These are phyloP conservation scores for Coniosporium apollinis DNA, from an alignment of 495 filamentous ascomycete genomes.

Conservation along the genomic window DNA sequence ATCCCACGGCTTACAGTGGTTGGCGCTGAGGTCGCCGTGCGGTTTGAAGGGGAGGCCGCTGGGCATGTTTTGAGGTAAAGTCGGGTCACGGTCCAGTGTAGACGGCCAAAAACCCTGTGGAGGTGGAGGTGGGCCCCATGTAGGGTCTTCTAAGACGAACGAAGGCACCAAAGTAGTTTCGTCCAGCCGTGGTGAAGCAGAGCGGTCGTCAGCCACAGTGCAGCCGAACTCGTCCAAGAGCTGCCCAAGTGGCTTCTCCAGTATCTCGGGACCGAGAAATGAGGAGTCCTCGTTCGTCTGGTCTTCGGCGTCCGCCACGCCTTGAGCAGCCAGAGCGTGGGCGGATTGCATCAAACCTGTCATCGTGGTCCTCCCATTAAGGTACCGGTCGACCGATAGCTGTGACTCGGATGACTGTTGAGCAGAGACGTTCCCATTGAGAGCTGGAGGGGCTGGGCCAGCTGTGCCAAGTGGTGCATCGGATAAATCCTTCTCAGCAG, in stretches of 20 bases:
- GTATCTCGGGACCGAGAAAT: slow-evolving; percentile 5
- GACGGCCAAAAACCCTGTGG: too few species aligned
- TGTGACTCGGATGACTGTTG: too few species aligned
- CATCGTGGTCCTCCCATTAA: slow-evolving; percentile 7
- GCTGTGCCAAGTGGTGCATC: too few species aligned
- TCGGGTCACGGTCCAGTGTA: too few species aligned
- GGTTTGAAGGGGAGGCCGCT: slow-evolving; percentile 1
- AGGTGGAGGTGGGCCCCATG: too few species aligned
- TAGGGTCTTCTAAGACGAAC: not conserved
- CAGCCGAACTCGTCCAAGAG: slow-evolving; percentile 6
- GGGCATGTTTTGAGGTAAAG: slow-evolving; percentile 10
- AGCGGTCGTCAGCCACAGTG: slow-evolving; percentile 1
- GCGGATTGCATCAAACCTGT: slow-evolving; percentile 5
- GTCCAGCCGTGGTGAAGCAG: not conserved
- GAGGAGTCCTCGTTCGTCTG: too few species aligned
- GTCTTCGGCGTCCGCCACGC: too few species aligned
- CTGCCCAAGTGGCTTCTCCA: slow-evolving; percentile 6
- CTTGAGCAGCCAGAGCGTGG: too few species aligned
- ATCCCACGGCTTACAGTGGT: too few species aligned
- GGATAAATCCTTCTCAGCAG: not conserved
- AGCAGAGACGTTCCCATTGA: too few species aligned
- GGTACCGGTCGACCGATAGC: too few species aligned
- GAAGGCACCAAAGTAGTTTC: not conserved
- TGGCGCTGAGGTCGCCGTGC: not conserved
- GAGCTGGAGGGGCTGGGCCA: too few species aligned